Evolutionary conservation across 768 basidiomycete species (phyloP).

Genomic region (Mycena olivaceomarginata): DNA sequence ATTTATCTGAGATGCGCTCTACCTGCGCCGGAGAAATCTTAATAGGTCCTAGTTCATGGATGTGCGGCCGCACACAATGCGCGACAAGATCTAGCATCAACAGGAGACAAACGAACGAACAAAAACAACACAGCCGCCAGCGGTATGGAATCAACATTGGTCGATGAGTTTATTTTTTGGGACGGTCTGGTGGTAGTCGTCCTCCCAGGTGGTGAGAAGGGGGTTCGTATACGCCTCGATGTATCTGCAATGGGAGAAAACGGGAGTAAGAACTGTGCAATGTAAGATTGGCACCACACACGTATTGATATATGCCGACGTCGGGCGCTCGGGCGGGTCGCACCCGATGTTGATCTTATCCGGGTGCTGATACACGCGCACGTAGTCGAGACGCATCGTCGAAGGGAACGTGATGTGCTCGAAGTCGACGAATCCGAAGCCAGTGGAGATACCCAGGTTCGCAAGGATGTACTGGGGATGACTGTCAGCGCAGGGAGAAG

Average conservation of each 20-base stretch:
- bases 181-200: constrained; percentile 64
- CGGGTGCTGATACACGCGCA: constrained; percentile 83
- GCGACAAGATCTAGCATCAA: no score
- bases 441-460: constrained; percentile 81
- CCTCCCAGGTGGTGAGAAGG: constrained; percentile 67
- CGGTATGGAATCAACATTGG: constrained; percentile 54
- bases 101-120: no score
- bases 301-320: constrained; percentile 84
- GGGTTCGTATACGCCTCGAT: constrained; percentile 47
- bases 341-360: constrained; percentile 75
- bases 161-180: constrained; percentile 70
- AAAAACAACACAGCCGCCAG: no score
- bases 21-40: no score
- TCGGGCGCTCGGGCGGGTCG: constrained; percentile 85
- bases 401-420: constrained; percentile 71
- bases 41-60: no score
- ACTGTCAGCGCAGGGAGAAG: background rate
- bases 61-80: no score
- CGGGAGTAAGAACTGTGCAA: background rate
- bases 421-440: constrained; percentile 81
- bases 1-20: no score
- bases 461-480: constrained; percentile 65
- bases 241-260: constrained; percentile 22
- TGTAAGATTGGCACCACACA: constrained; percentile 55
- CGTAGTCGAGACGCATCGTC: constrained; percentile 86